Evolutionary conservation across 371 early-diverging fungal genomes (phyloP), one percentile per base, ranked within the genome.

Genomic region (Mortierella sp.): DNA sequence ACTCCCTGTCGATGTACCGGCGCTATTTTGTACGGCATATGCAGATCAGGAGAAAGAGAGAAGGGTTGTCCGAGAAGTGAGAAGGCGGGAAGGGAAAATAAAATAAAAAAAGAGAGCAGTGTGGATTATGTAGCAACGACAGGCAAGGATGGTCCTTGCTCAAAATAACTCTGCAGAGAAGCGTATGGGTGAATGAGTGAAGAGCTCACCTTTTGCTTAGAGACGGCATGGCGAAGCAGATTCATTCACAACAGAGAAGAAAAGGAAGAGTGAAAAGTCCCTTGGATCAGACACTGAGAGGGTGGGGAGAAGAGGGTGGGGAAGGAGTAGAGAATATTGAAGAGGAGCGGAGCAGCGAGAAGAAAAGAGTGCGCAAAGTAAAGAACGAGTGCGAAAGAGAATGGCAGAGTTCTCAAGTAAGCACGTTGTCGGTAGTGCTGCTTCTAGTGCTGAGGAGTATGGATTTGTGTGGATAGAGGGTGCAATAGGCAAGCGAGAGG

Each of bases 1-100:
- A 69, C 5, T 88, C 88, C 14, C 79, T 76, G 55, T 91, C 91
- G 44, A 90, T 76, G 43, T 83, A 89, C 44, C 95, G 89, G 26
- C 88, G 86, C 86, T 85, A 80, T 24, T 37, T 16, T 11, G 55
- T n/a, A 44, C 19, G 34, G 19, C 61, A 61, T n/a, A n/a, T 53
- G 50, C 40, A 67, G 67, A 43, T 59, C 19, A 57, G 55, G 26
- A 72, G 5, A 16, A 28, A 40, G 8, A 31, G 61, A 6, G 24
- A 26, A 28, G 46, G 46, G 46, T 54, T 44, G 28, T 26, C 6
- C 14, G 26, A 19, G 37, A 10, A 37, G 11, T 51, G 40, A 44
- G 67, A 44, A 16, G 46, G 57, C 4, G 40, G 46, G 53, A 50
- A 53, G 14, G 9, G 16, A 21, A 31, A 59, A 31, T n/a, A 59